Evolutionary conservation across 2,329 filamentous ascomycete species (phyloP), one percentile per base, ranked within the genome.

Genomic region (Lachnellula cervina): DNA sequence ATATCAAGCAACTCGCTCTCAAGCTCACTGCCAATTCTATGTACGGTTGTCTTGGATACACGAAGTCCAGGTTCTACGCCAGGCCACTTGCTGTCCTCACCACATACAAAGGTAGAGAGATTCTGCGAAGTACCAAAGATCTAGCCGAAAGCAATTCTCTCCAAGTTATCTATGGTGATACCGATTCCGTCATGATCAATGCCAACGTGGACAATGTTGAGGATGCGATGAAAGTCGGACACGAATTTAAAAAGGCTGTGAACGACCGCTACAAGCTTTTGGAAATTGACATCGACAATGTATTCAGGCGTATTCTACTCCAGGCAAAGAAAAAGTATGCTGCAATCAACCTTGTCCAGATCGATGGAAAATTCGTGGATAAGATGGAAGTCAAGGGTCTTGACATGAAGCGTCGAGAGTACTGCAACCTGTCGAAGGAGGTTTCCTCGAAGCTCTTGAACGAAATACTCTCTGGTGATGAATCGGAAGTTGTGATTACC

Each of bases 271-370:
- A 99, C 73, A 88, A 81, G 67, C 81, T 97, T 51, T 80, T 99
- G 14, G 95, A 99, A 71, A 99, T 99, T 62, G 94, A 99, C 68
- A 96, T 99, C 63, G 94, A 99, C 73, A 97, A 97, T 67, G 82
- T 97, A 59, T 99, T 99, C 80, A 84, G 93, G 46, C 87, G 94
- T 34, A 88, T 99, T 54, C 76, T 99, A 40, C 79, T 99, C 14
- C 94, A 97, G 69, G 93, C 94, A 32, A 99, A 99, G 81, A 99
- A 99, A 79, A 99, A 99, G 78, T 99, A 99, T 72, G 94, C 94
- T 8, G 94, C 94, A 42, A 89, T 99, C 72, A 97, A 96, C 70
- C 84, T 97, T 71, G 84, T 94, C 6, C 89, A 97, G 66, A 80
- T 89, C 21, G 88, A 95, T 66, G 92, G 91, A 64, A 95, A 93